Conservation (phyloP, 2,329 filamentous ascomycete genomes). For the Chalaropsis ovoidea region DNA sequence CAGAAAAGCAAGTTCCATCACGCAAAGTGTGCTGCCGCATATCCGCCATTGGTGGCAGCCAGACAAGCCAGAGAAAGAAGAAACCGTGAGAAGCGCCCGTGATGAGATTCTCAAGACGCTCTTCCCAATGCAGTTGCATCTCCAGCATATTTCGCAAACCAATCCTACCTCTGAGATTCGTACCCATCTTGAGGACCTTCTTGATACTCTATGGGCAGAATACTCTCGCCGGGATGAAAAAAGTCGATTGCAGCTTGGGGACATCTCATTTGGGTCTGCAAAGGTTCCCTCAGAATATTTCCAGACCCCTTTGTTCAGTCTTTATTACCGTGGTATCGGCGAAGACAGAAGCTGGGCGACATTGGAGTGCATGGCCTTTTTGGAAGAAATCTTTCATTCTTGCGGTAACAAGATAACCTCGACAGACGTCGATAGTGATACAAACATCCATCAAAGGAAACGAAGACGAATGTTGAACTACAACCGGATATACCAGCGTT, state of each 20-base stretch:
- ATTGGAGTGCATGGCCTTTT: slow-evolving; percentile 47
- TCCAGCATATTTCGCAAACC: slow-evolving; percentile 46
- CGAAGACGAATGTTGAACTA: slow-evolving; percentile 38
- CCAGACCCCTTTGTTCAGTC: slow-evolving; percentile 41
- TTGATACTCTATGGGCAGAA: slow-evolving; percentile 63
- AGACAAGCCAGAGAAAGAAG: slow-evolving; percentile 52
- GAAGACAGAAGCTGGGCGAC: slow-evolving; percentile 52
- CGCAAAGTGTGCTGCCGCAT: slow-evolving; percentile 55
- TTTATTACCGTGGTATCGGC: slow-evolving; percentile 44
- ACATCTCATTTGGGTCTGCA: slow-evolving; percentile 52
- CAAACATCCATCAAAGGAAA: slow-evolving; percentile 44
- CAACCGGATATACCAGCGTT: slow-evolving; percentile 41
- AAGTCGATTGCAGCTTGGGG: slow-evolving; percentile 66
- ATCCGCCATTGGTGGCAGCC: slow-evolving; percentile 68
- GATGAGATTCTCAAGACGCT: slow-evolving; percentile 70
- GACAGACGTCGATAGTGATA: slow-evolving; percentile 26
- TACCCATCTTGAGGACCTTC: slow-evolving; percentile 51
- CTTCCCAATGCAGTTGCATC: slow-evolving; percentile 53
- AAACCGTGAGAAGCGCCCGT: slow-evolving; percentile 52
- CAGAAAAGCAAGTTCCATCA: slow-evolving; percentile 48
- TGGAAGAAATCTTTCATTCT: slow-evolving; percentile 39
- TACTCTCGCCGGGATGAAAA: slow-evolving; percentile 63
- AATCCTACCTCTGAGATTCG: slow-evolving; percentile 34
- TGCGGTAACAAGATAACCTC: slow-evolving; percentile 3
- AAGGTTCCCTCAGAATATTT: slow-evolving; percentile 38